Base-by-base conservation (phyloP, 495 filamentous ascomycete genomes). In the Beverwykella pulmonaria region DNA sequence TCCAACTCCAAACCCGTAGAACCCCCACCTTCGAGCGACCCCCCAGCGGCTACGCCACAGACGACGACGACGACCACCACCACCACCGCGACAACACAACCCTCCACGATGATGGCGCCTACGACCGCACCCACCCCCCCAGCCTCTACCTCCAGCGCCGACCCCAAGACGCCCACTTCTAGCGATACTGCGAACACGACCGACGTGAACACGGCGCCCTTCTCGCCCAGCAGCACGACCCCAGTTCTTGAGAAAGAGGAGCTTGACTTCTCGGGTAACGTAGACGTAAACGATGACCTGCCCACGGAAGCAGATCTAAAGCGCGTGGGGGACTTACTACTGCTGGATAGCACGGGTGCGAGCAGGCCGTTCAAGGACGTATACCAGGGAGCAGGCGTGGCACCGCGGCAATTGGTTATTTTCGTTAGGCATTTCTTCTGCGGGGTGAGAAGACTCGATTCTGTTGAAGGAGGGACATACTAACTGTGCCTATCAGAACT, bases 351-450 rank as follows among this genome's bases (percentile, higher is more conserved):
- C 32, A 75, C 90, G 49, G 87, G 88, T 15, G 86, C 86, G 53
- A 73, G 80, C 2, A 77, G 81, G 47, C 78, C 84, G 3, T 94
- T 93, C 79, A 85, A 86, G 72, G 86, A 81, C 59, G 75, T 94
- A 22, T 92, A 90, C 71, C 76, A 79, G 7, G 84, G 85, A 22
- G 50, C 58, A 15, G 61, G 70, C n/a, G 49, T 63, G 19, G 60
- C 74, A 67, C 48, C 65, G n/a, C 41, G 87, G 7, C 87, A 91
- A 0, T 79, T 94, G 29, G 74, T 95, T 19, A 86, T 95, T 55
- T 96, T 96, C 71, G 83, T 96, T 49, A 83, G 92, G 23, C 92
- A 96, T 76, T 96, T 96, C 79, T 93, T 90, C 81, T 96, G 92
- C 71, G 90, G 92, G 1, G 90, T 90, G 10, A 49, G 23, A 26